These are phyloP conservation scores for Phaeophleospora eucalypticola DNA, from an alignment of 2,329 filamentous ascomycete species.

Conservation along the genomic window DNA sequence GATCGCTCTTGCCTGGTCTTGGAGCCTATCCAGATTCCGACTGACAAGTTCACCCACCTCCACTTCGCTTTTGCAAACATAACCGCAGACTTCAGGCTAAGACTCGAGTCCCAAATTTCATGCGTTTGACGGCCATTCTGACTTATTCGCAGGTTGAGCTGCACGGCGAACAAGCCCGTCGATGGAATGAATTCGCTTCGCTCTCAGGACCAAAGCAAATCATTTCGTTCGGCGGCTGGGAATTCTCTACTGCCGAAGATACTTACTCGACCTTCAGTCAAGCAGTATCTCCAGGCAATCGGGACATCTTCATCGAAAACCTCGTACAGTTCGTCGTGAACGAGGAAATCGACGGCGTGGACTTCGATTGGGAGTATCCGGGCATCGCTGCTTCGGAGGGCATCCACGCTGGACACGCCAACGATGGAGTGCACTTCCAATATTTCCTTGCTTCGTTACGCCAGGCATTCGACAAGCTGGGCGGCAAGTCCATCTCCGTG, in stretches of 20 bases:
- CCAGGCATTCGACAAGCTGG: slow-evolving; percentile 15
- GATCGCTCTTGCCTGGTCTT: slow-evolving; percentile 5
- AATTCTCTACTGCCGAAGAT: slow-evolving; percentile 34
- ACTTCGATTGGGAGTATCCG: slow-evolving; percentile 40
- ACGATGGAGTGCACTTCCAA: slow-evolving; percentile 7
- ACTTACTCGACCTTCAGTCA: slow-evolving; percentile 39
- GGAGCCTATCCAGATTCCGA: slow-evolving; percentile 9
- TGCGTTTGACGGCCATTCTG: too few species aligned
- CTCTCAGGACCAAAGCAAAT: slow-evolving; percentile 37
- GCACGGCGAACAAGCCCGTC: slow-evolving; percentile 9
- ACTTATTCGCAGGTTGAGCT: too few species aligned
- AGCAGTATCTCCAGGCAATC: slow-evolving; percentile 36
- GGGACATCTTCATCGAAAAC: slow-evolving; percentile 62
- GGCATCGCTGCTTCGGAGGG: too few species aligned
- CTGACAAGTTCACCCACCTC: slow-evolving; percentile 5
- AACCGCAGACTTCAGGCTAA: slow-evolving; percentile 25
- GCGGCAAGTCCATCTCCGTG: slow-evolving; percentile 23
- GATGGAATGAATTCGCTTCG: slow-evolving; percentile 35
- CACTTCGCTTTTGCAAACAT: slow-evolving; percentile 39
- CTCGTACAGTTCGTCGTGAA: slow-evolving; percentile 61
- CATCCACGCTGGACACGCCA: too few species aligned
- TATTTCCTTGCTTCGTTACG: too few species aligned
- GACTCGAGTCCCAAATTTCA: too few species aligned
- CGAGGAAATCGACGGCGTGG: slow-evolving; percentile 59
- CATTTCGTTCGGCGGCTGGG: slow-evolving; percentile 46